Evolutionary conservation across 208 protist species (phyloP).

Genomic region (Leishmania braziliensis): DNA sequence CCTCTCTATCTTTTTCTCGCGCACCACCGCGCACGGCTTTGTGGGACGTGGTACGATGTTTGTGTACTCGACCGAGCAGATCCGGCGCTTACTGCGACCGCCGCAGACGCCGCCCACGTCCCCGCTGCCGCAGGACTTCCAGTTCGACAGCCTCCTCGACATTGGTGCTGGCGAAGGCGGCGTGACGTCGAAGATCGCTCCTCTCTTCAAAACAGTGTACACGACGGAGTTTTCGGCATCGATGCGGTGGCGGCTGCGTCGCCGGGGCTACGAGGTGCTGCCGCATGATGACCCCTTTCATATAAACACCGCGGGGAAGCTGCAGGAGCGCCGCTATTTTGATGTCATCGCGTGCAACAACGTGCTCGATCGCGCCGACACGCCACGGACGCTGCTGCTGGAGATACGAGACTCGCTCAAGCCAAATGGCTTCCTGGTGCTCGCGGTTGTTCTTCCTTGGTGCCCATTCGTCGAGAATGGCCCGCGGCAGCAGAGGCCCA

Average conservation of each 20-base stretch:
- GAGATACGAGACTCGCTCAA: slow-evolving; percentile 68
- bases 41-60: slow-evolving; percentile 77
- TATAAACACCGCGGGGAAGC: slow-evolving; percentile 2
- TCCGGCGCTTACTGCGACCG: slow-evolving; percentile 47
- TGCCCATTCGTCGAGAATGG: slow-evolving; percentile 87
- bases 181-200: slow-evolving; percentile 63
- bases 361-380: slow-evolving; percentile 84
- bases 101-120: slow-evolving; percentile 2
- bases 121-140: slow-evolving; percentile 14
- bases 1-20: slow-evolving; percentile 60
- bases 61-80: slow-evolving; percentile 76
- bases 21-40: slow-evolving; percentile 78
- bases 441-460: slow-evolving; percentile 88
- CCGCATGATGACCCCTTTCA: slow-evolving; percentile 56
- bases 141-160: slow-evolving; percentile 29
- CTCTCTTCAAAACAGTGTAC: slow-evolving; percentile 56
- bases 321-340: slow-evolving; percentile 41
- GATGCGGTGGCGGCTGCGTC: slow-evolving; percentile 84
- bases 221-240: slow-evolving; percentile 73
- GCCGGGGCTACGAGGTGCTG: slow-evolving; percentile 73
- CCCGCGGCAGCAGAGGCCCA: slow-evolving; percentile 48
- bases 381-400: slow-evolving; percentile 56
- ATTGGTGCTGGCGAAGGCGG: slow-evolving; percentile 86
- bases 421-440: slow-evolving; percentile 58
- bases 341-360: slow-evolving; percentile 84